A percentile compares a stretch with the other conserved stretches of the same genome.
phyloP scores from a whole-genome alignment of 345 rosid species.

The Gossypium sturtianum region DNA sequence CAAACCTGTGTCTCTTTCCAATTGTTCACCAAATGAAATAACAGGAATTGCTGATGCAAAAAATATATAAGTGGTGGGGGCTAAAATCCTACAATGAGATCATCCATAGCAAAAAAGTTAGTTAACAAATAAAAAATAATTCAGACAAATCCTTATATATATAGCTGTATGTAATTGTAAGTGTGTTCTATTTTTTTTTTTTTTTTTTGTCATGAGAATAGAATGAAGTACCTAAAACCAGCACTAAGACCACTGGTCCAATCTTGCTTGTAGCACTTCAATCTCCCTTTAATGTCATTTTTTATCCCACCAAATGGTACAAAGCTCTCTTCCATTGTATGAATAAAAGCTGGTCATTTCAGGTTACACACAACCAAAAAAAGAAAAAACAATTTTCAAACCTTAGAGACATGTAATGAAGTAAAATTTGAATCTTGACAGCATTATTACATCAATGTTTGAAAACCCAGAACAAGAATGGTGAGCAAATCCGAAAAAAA shows the following conservation, averaged over 20 bases:
- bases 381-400: not conserved
- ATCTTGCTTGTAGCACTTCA: constrained; percentile 82
- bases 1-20: constrained; percentile 81
- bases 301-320: constrained; percentile 84
- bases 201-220: not conserved
- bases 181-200: not conserved
- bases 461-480: constrained; percentile 1
- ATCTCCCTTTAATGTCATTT: constrained; percentile 68
- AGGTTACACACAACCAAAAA: no score
- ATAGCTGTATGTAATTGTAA: not conserved
- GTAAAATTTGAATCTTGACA: not conserved
- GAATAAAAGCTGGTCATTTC: no score
- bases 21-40: constrained; percentile 86
- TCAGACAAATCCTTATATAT: not conserved
- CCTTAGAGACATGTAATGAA: not conserved
- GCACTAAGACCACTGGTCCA: constrained; percentile 81
- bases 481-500: not conserved
- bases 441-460: not conserved
- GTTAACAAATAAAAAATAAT: no score
- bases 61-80: constrained; percentile 93
- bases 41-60: constrained; percentile 96
- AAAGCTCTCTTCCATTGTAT: constrained; percentile 73
- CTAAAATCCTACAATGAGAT: constrained; percentile 57
- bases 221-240: constrained; percentile 56
- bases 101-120: not conserved